Evolutionary conservation across 1,284 basidiomycete genomes (phyloP).

Genomic region (Apiotrichum domesticum): DNA sequence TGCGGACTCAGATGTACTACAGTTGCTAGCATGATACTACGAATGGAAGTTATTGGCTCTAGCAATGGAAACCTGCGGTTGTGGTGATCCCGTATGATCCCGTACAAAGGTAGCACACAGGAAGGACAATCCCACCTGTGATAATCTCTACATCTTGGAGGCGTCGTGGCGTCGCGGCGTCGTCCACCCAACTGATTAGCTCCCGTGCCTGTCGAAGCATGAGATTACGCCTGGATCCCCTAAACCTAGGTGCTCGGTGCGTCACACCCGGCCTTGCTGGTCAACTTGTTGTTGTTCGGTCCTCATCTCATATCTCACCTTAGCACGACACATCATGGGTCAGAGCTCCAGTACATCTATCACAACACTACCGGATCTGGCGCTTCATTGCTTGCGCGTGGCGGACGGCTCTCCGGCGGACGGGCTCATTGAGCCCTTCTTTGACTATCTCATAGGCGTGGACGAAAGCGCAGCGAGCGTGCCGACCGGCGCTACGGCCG

Average conservation of each 20-base stretch:
- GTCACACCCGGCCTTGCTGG: no score
- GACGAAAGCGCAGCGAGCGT: conserved; percentile 51
- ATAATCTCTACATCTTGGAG: no score
- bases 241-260: no score
- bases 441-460: conserved; percentile 92
- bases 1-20: neutral
- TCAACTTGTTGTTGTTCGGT: no score
- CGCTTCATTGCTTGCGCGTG: conserved; percentile 77
- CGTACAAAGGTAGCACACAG: no score
- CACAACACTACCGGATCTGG: conserved; percentile 47
- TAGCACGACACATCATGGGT: conserved; percentile 30
- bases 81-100: no score
- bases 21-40: conserved; percentile 3
- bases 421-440: conserved; percentile 87
- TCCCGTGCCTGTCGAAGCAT: no score
- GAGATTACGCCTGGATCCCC: no score
- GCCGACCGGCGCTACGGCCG: neutral
- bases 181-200: no score
- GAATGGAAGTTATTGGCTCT: neutral
- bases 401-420: conserved; percentile 81
- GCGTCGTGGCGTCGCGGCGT: no score
- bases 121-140: no score
- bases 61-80: no score
- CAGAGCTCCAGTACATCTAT: conserved; percentile 37
- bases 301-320: neutral